Evolutionary conservation across 2,329 filamentous ascomycete species (phyloP), one percentile per base, ranked within the genome.

Genomic region (Diaporthe destruens): DNA sequence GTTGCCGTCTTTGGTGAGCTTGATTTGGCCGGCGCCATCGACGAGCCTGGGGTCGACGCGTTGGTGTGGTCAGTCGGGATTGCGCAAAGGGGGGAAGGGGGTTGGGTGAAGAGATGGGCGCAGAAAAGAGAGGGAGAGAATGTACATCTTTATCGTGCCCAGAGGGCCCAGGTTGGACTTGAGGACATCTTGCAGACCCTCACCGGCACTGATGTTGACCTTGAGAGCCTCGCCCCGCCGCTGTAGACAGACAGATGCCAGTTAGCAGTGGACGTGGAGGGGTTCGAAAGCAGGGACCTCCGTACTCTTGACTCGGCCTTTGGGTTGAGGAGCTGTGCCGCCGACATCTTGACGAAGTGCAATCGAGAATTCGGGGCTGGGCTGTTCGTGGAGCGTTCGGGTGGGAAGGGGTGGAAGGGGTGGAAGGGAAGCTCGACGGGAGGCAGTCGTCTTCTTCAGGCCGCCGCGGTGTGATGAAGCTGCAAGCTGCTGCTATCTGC

Each of bases 1-100:
- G 80, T 97, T 98, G 81, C 96, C 96, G 85, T 99, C 96, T 85
- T 99, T 99, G 78, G 96, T 99, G 82, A 99, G 90, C 87, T 99
- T 99, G 87, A 99, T 99, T 91, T 96, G 90, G 79, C 91, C 91
- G 75, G 91, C 85, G 80, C 91, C 91, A 80, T 93, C 91, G 76
- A 92, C 90, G 76, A 91, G 87, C 87, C 91, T 92, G 71, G 51
- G 55, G 34, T 47, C 32, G 59, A 42, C 74, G 16, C 76, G 39
- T 66, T 53, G n/a, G 47, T 63, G 20, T 63, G 20, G 73, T 74
- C 71, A 74, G 73, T 47, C 23, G 5, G 25, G n/a, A 2, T 57
- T 49, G 53, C 32, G 51, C 6, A 14, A 44, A 3, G 56, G n/a
- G 71, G 8, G 39, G 29, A 56, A 4, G 11, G 5, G 29, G 29